These are phyloP conservation scores for Fibroporia radiculosa DNA, from an alignment of 768 basidiomycete genomes.

Conservation along the genomic window DNA sequence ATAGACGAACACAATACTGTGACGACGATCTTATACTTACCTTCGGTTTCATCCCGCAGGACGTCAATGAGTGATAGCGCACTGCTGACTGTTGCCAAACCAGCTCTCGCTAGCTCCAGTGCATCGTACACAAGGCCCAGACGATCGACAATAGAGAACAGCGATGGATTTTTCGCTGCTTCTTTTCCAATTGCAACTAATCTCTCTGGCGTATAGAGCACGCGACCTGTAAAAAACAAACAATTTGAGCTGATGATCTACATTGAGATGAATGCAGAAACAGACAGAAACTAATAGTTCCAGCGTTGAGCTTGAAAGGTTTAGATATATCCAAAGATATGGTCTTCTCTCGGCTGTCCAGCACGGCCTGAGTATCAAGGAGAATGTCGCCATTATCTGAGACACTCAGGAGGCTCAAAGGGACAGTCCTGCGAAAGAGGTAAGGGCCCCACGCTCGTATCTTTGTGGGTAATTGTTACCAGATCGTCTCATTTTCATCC, in stretches of 20 bases:
- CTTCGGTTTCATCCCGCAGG: conserved; percentile 70
- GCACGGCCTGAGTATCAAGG: conserved; percentile 55
- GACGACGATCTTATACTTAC: conserved; percentile 27
- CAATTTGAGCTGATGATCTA: neutral
- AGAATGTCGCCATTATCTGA: conserved; percentile 46
- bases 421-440: conserved; percentile 57
- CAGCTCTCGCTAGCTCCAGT: conserved; percentile 73
- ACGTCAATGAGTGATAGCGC: conserved; percentile 66
- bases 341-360: conserved; percentile 59
- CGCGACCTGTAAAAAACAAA: conserved; percentile 49
- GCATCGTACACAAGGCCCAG: conserved; percentile 86
- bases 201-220: conserved; percentile 76
- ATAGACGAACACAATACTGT: neutral
- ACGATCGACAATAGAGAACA: conserved; percentile 78
- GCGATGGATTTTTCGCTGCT: conserved; percentile 55
- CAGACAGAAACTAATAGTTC: conserved; percentile 85
- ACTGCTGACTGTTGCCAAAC: conserved; percentile 68
- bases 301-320: conserved; percentile 86
- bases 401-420: conserved; percentile 65
- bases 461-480: conserved; percentile 36
- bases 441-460: neutral
- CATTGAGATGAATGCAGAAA: conserved; percentile 6
- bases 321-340: conserved; percentile 68
- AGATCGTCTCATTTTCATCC: conserved; percentile 83
- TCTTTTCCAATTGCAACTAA: conserved; percentile 73